Percentiles rank a stretch among this genome's conserved stretches.
These are phyloP conservation scores for Cladochytrium replicatum DNA, from an alignment of 192 early-diverging fungal genomes.

Conservation along the genomic window DNA sequence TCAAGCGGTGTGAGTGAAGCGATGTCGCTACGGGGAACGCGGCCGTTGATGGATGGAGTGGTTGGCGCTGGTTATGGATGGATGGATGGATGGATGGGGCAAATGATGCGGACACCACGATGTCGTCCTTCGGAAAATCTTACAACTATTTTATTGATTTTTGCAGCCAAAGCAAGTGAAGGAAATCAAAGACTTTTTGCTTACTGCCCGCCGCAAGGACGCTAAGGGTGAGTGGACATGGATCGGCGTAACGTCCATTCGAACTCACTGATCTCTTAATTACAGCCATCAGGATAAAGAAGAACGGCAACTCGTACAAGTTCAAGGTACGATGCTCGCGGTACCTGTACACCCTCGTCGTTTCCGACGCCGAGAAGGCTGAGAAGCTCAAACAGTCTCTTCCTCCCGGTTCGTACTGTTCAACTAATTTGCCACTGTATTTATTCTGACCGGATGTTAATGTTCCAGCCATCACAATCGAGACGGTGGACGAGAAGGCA, in stretches of 20 bases:
- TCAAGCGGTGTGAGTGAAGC: too few relatives aligned
- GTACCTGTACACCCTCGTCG: constrained; percentile 96
- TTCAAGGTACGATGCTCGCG: constrained; percentile 99
- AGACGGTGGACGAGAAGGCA: too few relatives aligned
- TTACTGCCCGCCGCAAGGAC: constrained; percentile 91
- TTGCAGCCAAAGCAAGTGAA: constrained; percentile 89
- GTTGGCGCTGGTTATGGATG: too few relatives aligned
- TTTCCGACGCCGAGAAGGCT: constrained; percentile 91
- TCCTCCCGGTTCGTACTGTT: constrained; percentile 64
- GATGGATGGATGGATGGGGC: too few relatives aligned
- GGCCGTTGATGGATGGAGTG: too few relatives aligned
- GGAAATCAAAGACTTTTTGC: constrained; percentile 98
- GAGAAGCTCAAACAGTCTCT: constrained; percentile 91
- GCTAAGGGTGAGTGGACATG: constrained; percentile 62
- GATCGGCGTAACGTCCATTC: constrained; percentile 1
- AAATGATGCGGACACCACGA: too few relatives aligned
- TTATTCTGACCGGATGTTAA: too few relatives aligned
- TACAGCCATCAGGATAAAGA: constrained; percentile 84
- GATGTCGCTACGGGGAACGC: too few relatives aligned
- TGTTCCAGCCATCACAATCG: too few relatives aligned
- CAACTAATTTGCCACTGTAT: too few relatives aligned
- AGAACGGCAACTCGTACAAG: constrained; percentile 83
- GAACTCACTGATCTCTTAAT: constrained; percentile 13
- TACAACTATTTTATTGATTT: constrained; percentile 6
- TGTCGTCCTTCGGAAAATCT: background rate